Base-by-base conservation (phyloP, 2,329 filamentous ascomycete genomes). In the Fusarium chuoi region DNA sequence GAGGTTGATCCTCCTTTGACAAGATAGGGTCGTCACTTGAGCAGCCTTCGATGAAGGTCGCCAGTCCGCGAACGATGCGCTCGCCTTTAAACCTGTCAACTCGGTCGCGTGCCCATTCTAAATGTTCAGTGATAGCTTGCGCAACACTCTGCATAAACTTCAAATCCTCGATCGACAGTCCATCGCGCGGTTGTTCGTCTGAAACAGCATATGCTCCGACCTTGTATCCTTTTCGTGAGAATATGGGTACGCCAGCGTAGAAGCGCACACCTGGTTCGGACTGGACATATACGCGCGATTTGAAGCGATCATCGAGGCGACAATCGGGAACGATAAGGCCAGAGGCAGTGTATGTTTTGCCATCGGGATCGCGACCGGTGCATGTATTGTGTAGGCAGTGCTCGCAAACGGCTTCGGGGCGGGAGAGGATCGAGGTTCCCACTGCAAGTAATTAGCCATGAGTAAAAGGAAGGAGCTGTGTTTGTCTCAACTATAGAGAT, bases 191-290 rank as follows among this genome's bases (percentile, higher is more conserved):
- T n/a, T 84, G 83, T 48, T 88, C 86, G 72, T 92, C 90, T 7
- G 90, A 82, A 5, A 92, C 86, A 59, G 88, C 87, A 66, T 90
- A 89, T 17, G 85, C 86, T 15, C 91, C 91, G 62, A 93, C 89
- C 52, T 88, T 86, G 35, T 88, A 86, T 41, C 85, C 87, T 11
- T 77, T 77, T 1, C 86, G 86, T 7, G 88, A 90, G 33, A 87
- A 85, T 61, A 93, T 88, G 1, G 91, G 91, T 0, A 91, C 90
- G 26, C 80, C 82, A 10, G 82, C 82, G 52, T 82, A 83, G 68
- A 83, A 83, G n/a, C 82, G 79, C 7, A 83, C 77, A 26, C 76
- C 78, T 11, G 78, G 75, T 39, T 81, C 80, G 22, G 75, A 77
- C 2, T 76, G 63, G 3, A 83, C 82, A 56, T 82, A 83, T 5